Evolutionary conservation across 169 alveolate genomes (phyloP).

Genomic region (Plasmodium knowlesi): DNA sequence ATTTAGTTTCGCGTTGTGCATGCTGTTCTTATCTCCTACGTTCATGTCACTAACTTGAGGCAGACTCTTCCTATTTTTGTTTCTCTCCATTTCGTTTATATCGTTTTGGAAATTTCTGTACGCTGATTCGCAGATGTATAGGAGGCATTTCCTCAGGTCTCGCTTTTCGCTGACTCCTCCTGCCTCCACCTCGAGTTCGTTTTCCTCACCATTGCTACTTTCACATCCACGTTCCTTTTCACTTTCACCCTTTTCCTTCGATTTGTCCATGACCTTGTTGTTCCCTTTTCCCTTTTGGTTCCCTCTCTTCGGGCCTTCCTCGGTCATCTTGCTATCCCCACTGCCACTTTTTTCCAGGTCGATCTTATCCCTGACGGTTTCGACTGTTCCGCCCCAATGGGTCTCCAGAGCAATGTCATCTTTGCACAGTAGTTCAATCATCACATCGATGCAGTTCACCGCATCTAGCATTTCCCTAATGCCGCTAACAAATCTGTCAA

Average conservation of each 20-base stretch:
- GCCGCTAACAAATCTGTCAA: conserved; percentile 59
- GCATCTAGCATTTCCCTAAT: conserved; percentile 63
- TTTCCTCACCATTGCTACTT: neutral
- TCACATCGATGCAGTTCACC: conserved; percentile 19
- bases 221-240: neutral
- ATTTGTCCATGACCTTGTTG: neutral
- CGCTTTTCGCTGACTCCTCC: neutral
- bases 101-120: conserved; percentile 67
- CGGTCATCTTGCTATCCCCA: neutral
- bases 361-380: neutral
- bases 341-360: neutral
- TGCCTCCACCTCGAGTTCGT: neutral
- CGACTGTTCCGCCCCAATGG: neutral
- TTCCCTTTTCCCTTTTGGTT: neutral
- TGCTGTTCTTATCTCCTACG: conserved; percentile 1
- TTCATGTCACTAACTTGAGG: neutral
- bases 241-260: neutral
- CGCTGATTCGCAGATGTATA: conserved; percentile 67
- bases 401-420: neutral
- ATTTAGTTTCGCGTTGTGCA: conserved; percentile 1
- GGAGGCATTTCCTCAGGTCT: conserved; percentile 46
- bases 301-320: neutral
- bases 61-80: conserved; percentile 27
- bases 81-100: conserved; percentile 58
- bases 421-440: conserved; percentile 60